Conservation (phyloP, 345 rosid genomes). For the Corchorus olitorius region DNA sequence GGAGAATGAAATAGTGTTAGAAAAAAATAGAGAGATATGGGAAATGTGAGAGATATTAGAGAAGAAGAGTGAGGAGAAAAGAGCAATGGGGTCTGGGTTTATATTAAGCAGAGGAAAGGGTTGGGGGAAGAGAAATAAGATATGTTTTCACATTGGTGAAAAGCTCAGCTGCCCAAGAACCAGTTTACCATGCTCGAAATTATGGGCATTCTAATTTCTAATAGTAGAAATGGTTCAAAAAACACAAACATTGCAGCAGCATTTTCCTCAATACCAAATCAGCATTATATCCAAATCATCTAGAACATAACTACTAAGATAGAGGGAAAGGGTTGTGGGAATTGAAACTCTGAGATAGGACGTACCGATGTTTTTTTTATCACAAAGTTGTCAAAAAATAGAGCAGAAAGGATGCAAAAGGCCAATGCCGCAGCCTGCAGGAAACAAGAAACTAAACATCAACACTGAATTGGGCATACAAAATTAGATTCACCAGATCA, state of each 20-base stretch:
- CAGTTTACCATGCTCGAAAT: not conserved
- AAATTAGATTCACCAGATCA: constrained; percentile 7
- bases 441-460: constrained; percentile 26
- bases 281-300: no score
- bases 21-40: constrained; percentile 17
- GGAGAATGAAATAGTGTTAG: constrained; percentile 28
- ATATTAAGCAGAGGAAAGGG: not conserved
- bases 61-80: not conserved
- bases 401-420: constrained; percentile 90
- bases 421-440: constrained; percentile 88
- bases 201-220: not conserved
- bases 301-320: no score
- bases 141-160: no score
- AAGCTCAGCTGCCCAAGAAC: no score
- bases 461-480: not conserved
- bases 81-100: not conserved
- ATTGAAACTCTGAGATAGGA: no score
- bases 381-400: constrained; percentile 86
- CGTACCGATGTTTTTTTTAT: no score
- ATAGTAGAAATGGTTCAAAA: not conserved
- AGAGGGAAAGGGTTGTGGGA: no score
- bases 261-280: no score
- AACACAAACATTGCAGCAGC: not conserved
- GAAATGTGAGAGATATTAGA: constrained; percentile 16
- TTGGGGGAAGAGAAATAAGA: not conserved